A percentile compares a stretch with the other conserved stretches of the same genome.
Evolutionary conservation across 2,329 filamentous ascomycete species (phyloP).

Genomic region (Plectosphaerella plurivora): DNA sequence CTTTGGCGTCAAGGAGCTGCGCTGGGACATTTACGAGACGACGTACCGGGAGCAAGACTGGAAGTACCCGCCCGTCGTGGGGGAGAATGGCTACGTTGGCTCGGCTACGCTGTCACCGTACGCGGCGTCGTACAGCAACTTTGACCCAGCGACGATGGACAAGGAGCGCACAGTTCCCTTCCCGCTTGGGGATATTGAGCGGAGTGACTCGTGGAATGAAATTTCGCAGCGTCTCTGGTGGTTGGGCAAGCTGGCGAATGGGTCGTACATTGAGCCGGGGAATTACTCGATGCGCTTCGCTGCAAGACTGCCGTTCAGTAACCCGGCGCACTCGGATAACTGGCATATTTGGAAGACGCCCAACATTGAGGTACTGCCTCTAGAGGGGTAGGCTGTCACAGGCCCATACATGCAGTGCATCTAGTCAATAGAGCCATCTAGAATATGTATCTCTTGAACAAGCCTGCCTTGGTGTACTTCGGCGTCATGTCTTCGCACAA

Average conservation of each 20-base stretch:
- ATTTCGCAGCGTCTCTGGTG: conserved; percentile 16
- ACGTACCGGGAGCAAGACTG: conserved; percentile 18
- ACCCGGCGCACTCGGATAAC: conserved; percentile 12
- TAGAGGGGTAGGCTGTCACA: not conserved
- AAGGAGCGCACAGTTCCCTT: conserved; percentile 17
- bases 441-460: no score
- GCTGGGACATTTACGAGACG: conserved; percentile 19
- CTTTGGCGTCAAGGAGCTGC: conserved; percentile 11
- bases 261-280: conserved; percentile 17
- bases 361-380: conserved; percentile 7
- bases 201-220: conserved; percentile 10
- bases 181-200: conserved; percentile 13
- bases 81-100: conserved; percentile 22
- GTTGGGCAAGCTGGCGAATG: conserved; percentile 21
- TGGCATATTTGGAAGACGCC: conserved; percentile 15
- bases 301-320: conserved; percentile 12
- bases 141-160: conserved; percentile 15
- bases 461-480: no score
- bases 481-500: no score
- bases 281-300: conserved; percentile 17
- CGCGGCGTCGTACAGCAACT: conserved; percentile 5
- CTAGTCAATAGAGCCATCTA: no score
- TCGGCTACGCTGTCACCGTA: conserved; percentile 16
- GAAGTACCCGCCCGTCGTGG: conserved; percentile 20
- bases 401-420: no score